Percentiles rank a stretch among this genome's conserved stretches.
phyloP scores from a whole-genome alignment of 805 yeast genomes.

The Kodamaea kaohsiungensis region DNA sequence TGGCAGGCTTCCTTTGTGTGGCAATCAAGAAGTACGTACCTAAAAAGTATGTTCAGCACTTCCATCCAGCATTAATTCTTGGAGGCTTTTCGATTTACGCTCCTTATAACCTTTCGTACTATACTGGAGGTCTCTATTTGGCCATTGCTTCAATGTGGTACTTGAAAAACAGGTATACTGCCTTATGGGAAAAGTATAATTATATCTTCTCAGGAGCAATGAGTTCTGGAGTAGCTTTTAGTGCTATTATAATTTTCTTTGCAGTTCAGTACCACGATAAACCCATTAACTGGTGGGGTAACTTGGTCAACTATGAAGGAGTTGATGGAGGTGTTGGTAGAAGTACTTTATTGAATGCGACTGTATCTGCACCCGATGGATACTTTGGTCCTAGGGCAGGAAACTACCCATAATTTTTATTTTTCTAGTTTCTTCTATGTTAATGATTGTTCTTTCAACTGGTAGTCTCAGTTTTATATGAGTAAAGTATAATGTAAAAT shows the following conservation, averaged over 20 bases:
- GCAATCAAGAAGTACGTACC: conserved; percentile 16
- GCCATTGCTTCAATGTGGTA: conserved; percentile 11
- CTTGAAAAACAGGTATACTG: conserved; percentile 6
- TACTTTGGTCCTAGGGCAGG: conserved; percentile 24
- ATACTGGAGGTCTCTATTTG: conserved; percentile 12
- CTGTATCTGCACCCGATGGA: conserved; percentile 17
- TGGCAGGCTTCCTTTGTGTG: conserved; percentile 25
- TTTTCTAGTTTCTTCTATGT: too few species aligned
- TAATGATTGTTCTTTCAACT: too few species aligned
- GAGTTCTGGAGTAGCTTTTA: conserved; percentile 18
- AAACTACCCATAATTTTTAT: conserved; percentile 14
- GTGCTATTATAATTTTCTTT: conserved; percentile 13
- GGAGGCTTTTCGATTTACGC: conserved; percentile 13
- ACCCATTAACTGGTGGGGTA: conserved; percentile 24
- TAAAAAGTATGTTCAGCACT: conserved; percentile 18
- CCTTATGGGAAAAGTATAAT: conserved; percentile 16
- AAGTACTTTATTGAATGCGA: conserved; percentile 29
- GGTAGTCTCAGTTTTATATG: too few species aligned
- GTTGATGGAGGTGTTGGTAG: conserved; percentile 16
- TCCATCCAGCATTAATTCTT: conserved; percentile 15
- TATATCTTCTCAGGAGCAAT: conserved; percentile 13
- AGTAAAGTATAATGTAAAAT: too few species aligned
- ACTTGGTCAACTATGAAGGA: conserved; percentile 18
- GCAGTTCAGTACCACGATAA: conserved; percentile 14
- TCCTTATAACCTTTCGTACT: conserved; percentile 15